Conservation (phyloP, 192 early-diverging fungal species). For the Lobulomyces angularis region DNA sequence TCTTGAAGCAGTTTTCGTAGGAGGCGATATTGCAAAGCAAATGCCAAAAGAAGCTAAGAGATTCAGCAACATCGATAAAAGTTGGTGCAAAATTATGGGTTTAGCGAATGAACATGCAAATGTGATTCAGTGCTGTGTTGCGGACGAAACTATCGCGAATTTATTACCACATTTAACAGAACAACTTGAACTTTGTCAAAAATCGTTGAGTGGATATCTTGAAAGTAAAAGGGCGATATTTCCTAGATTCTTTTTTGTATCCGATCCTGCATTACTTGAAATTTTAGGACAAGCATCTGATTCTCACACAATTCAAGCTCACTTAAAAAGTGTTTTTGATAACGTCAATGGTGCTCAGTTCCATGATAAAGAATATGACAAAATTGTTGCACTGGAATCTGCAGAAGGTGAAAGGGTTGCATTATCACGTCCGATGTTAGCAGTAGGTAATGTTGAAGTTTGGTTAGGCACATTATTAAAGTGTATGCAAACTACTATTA, state of each 20-base stretch:
- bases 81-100: constrained; percentile 57
- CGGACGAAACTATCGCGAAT: constrained; percentile 52
- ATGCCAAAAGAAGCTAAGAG: constrained; percentile 58
- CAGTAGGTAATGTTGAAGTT: constrained; percentile 46
- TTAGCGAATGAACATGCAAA: constrained; percentile 54
- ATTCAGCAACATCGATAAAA: constrained; percentile 55
- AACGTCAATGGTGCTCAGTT: constrained; percentile 44
- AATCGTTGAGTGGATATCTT: constrained; percentile 47
- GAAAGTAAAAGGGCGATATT: constrained; percentile 54
- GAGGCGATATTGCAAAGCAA: constrained; percentile 56
- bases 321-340: constrained; percentile 48
- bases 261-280: constrained; percentile 50
- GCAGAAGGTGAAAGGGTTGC: constrained; percentile 48
- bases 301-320: constrained; percentile 54
- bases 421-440: constrained; percentile 40
- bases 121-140: constrained; percentile 52
- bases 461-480: constrained; percentile 48
- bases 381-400: constrained; percentile 44
- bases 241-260: constrained; percentile 53
- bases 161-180: constrained; percentile 49
- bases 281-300: constrained; percentile 52
- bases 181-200: constrained; percentile 54
- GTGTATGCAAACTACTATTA: constrained; percentile 42
- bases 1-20: constrained; percentile 53
- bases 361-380: constrained; percentile 59